Base-by-base conservation (phyloP, 2,329 filamentous ascomycete species). In the Fusarium domesticum region DNA sequence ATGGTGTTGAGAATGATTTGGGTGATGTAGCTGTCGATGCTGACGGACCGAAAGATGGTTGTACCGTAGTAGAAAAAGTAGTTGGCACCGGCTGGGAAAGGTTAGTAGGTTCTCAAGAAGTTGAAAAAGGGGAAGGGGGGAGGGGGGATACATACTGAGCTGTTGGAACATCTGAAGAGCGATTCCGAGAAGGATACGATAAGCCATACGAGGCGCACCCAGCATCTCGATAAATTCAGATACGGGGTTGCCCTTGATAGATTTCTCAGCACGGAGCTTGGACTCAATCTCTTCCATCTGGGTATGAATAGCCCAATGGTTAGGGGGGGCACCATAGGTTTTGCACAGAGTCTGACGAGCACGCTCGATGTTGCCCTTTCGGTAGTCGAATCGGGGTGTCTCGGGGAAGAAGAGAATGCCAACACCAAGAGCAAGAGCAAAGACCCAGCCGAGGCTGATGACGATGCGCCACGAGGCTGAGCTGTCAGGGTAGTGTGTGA, bases 1-100 rank as follows among this genome's bases (percentile, higher is more conserved):
- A 87, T 84, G 3, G 73, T 77, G 51, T 78, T 78, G 20, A 85
- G 73, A 45, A 86, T 85, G 53, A 86, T 83, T 50, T 84, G 80
- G 1, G 81, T 85, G 39, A 84, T 72, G 58, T 81, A 87, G 18
- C 77, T 79, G 65, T 84, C 77, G 47, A 75, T 74, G 3, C 63
- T 60, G 6, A 75, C 72, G 0, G 71, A 72, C 6, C 39, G 50
- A 48, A 75, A 75, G 50, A 75, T 70, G n/a, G 71, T 74, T 18
- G 77, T 81, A 5, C 75, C 76, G 43, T 83, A 85, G 62, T 80
- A 80, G 60, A 84, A 84, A 69, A 81, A 83, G 64, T 80, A 84
- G 57, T 85, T 85, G 20, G 80, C 81, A 33, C 83, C 81, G 0
- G 80, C 49, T 51, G 15, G 39, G 3, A 48, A 34, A 17, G 30